Evolutionary conservation across 306 rosid species (phyloP), one percentile per base, ranked within the genome.

Genomic region (Cicer bijugum): DNA sequence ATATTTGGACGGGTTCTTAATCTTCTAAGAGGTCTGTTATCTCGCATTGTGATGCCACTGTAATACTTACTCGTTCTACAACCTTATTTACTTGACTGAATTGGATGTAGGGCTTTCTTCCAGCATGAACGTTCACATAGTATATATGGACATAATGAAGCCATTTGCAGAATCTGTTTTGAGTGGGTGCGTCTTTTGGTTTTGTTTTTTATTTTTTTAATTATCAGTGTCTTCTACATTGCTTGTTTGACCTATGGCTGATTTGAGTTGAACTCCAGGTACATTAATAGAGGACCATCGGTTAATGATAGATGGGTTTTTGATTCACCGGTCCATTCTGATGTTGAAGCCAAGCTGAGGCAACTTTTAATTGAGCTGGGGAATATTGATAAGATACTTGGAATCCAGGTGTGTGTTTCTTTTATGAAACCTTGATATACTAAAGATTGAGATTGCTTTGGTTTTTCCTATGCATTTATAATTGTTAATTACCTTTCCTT

Each of bases 131-230:
- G 97, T 90, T 50, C 88, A 71, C 66, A 91, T 92, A 68, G 59
- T 88, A 50, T 95, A 95, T 84, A 85, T 86, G 78, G 99, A 95
- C 77, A 90, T 95, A 76, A 95, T 95, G 99, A 90, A 89, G 84
- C 99, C 99, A 39, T 95, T 95, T 87, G 99, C 99, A 37, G 99
- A 89, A 82, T 90, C 89, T 7, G 92, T 85, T 80, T 68, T 95
- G 85, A 85, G 83, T 77, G 97, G 95, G 99, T 91, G 72, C 85
- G 99, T 79, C 50, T 57, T 46, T 56, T 52, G 69, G 60, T 71
- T 40, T 7, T 46, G 67, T 69, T 15, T 40, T 9, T 43, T 71
- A 2, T 2, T 23, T 69, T 15, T 75, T 53, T 45, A 40, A 14
- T 38, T 6, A 7, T 61, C 61, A 7, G 67, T 48, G 46, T 42